Evolutionary conservation across 2,329 filamentous ascomycete species (phyloP).

Genomic region (Pleomassaria siparia): DNA sequence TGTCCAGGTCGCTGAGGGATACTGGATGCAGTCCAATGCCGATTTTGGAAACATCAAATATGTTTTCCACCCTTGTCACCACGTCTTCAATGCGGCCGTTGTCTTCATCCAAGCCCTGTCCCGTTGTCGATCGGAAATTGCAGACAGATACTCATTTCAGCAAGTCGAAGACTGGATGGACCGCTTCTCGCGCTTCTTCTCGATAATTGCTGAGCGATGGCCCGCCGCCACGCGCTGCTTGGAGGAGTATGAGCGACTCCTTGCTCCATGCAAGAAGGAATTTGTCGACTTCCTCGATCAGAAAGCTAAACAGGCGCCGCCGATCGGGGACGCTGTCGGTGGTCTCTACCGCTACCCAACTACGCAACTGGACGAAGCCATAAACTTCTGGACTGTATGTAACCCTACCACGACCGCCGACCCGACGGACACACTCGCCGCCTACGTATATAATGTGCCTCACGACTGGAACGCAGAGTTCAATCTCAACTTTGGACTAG

Average conservation of each 20-base stretch:
- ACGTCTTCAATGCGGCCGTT: slow-evolving; percentile 36
- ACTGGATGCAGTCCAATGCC: slow-evolving; percentile 35
- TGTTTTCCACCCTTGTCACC: slow-evolving; percentile 42
- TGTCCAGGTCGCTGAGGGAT: slow-evolving; percentile 37
- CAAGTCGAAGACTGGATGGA: slow-evolving; percentile 34
- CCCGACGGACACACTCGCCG: slow-evolving; percentile 18
- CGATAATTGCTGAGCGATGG: slow-evolving; percentile 39
- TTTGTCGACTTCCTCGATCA: slow-evolving; percentile 35
- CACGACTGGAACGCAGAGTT: slow-evolving; percentile 39
- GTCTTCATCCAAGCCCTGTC: slow-evolving; percentile 36
- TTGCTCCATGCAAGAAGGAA: slow-evolving; percentile 35
- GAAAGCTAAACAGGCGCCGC: slow-evolving; percentile 16
- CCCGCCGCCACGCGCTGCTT: slow-evolving; percentile 34
- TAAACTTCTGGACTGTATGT: slow-evolving; percentile 33
- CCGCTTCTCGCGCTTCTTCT: slow-evolving; percentile 35
- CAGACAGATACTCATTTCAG: slow-evolving; percentile 25
- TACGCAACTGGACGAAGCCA: slow-evolving; percentile 28
- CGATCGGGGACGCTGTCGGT: slow-evolving; percentile 7
- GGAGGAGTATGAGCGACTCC: slow-evolving; percentile 36
- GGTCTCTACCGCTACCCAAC: slow-evolving; percentile 17
- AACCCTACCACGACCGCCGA: slow-evolving; percentile 30
- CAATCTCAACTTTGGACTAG: slow-evolving; percentile 26
- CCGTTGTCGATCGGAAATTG: slow-evolving; percentile 35
- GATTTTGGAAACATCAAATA: slow-evolving; percentile 41
- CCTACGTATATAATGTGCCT: slow-evolving; percentile 26